Conservation (phyloP, 345 rosid genomes). For the Rubroshorea leprosula region DNA sequence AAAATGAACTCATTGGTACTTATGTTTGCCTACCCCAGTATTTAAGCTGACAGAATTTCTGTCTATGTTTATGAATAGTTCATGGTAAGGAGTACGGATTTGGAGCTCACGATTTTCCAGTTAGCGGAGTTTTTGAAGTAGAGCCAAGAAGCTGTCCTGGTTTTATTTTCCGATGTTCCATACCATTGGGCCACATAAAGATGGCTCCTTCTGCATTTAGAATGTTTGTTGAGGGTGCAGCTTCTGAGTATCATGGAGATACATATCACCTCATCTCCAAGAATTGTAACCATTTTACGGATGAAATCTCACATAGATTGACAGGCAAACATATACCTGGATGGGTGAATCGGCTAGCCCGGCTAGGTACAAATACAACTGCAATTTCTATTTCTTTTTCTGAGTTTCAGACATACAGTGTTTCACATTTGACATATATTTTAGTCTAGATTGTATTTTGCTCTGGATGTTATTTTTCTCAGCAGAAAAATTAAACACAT, state of each 20-base stretch:
- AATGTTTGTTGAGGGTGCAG: constrained; percentile 48
- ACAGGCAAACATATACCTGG: constrained; percentile 55
- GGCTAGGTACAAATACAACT: constrained; percentile 39
- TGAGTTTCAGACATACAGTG: too few species aligned
- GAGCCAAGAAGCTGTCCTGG: constrained; percentile 73
- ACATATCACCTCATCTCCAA: constrained; percentile 72
- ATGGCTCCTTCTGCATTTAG: constrained; percentile 52
- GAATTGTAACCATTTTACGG: constrained; percentile 79
- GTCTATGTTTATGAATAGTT: constrained; percentile 30
- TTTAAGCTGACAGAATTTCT: neutral
- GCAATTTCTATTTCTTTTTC: neutral
- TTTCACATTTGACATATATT: too few species aligned
- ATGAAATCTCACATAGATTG: constrained; percentile 51
- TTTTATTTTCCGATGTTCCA: constrained; percentile 52
- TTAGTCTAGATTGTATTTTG: too few species aligned
- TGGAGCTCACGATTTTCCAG: constrained; percentile 72
- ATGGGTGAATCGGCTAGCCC: constrained; percentile 77
- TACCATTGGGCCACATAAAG: constrained; percentile 36
- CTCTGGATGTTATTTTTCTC: too few species aligned
- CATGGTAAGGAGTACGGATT: constrained; percentile 75
- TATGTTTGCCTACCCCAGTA: neutral
- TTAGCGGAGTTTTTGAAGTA: constrained; percentile 79
- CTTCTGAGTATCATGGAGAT: constrained; percentile 78
- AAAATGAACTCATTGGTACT: neutral
- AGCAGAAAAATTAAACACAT: neutral